Percentiles rank a stretch among this genome's conserved stretches.
phyloP scores from a whole-genome alignment of 495 filamentous ascomycete genomes.

The Evansstolkia leycettana region DNA sequence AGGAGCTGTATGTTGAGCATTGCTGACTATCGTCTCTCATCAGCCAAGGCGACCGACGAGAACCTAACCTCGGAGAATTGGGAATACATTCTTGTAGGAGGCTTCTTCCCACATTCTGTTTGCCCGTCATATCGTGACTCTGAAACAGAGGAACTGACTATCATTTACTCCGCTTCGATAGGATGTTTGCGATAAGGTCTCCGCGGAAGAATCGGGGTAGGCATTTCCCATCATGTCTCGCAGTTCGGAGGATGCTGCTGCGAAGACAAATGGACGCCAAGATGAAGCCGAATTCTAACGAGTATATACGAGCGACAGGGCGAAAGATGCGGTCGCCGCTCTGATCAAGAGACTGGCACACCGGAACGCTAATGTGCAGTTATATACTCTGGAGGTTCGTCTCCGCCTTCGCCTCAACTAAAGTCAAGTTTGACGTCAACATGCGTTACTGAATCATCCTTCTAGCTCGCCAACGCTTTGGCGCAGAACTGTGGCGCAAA shows the following conservation, averaged over 20 bases:
- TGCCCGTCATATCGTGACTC: too few relatives aligned
- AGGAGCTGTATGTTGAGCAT: too few relatives aligned
- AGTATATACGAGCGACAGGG: conserved; percentile 25
- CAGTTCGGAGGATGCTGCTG: too few relatives aligned
- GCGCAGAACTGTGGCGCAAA: conserved; percentile 87
- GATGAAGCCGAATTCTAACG: background rate
- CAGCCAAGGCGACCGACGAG: conserved; percentile 97
- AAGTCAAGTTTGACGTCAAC: background rate
- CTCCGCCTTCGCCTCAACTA: background rate
- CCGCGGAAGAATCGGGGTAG: conserved; percentile 49
- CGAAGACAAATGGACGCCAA: too few relatives aligned
- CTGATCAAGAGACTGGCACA: conserved; percentile 95
- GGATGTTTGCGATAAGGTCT: conserved; percentile 95
- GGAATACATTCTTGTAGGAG: conserved; percentile 78
- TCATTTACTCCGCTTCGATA: conserved; percentile 9
- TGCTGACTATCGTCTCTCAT: conserved; percentile 11
- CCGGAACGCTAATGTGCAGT: conserved; percentile 96
- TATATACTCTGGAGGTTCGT: conserved; percentile 87
- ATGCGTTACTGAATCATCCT: conserved; percentile 4
- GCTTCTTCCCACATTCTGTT: background rate
- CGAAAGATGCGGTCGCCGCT: conserved; percentile 85
- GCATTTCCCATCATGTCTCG: conserved; percentile 6
- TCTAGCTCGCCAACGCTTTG: conserved; percentile 73
- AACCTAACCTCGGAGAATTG: conserved; percentile 97
- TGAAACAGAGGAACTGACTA: background rate